Conservation (phyloP, 148 eudicot species). For the Oxyria digyna region DNA sequence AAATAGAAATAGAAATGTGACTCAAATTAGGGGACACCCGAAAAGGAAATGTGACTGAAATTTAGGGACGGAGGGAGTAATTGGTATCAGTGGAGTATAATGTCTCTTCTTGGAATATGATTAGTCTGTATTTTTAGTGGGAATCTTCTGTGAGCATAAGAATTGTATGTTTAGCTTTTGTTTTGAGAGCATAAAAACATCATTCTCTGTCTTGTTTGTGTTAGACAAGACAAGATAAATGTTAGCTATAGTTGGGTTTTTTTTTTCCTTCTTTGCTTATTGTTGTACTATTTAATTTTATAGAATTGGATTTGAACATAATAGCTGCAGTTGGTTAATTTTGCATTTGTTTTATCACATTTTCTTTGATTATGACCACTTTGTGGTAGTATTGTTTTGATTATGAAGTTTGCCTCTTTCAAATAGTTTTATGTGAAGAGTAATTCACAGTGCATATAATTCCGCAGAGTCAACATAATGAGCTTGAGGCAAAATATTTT, state of each 20-base stretch:
- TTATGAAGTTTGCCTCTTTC: neutral
- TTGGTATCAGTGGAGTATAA: neutral
- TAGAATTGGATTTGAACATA: neutral
- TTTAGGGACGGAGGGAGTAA: too few relatives aligned
- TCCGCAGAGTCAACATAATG: slow-evolving; percentile 71
- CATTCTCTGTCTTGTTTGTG: too few relatives aligned
- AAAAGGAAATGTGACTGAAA: too few relatives aligned
- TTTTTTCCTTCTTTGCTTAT: neutral
- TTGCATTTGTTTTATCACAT: neutral
- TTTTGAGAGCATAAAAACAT: too few relatives aligned
- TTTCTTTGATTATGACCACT: neutral
- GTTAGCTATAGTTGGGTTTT: neutral
- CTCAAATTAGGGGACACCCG: too few relatives aligned
- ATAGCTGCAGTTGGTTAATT: neutral
- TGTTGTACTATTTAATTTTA: neutral
- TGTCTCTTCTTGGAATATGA: neutral
- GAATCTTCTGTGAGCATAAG: too few relatives aligned
- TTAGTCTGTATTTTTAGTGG: neutral
- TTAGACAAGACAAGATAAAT: neutral
- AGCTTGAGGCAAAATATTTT: slow-evolving; percentile 72
- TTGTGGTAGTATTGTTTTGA: neutral
- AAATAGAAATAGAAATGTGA: too few relatives aligned
- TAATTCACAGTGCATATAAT: neutral
- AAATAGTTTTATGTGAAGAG: neutral
- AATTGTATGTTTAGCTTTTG: too few relatives aligned